Conservation (phyloP, 129 eudicot genomes). For the Flaveria robusta region DNA sequence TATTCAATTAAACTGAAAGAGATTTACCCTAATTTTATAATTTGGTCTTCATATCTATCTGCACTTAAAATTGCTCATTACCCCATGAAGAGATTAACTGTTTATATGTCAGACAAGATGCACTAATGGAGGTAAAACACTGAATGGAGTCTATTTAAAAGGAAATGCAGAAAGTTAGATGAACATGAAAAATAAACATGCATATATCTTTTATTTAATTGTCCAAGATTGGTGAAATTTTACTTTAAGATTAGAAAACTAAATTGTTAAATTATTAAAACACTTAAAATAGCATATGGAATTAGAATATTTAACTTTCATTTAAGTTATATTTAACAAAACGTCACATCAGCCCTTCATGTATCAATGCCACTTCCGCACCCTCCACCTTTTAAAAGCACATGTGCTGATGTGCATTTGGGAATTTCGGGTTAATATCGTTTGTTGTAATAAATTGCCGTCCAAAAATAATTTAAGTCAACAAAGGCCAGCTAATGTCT, state of each 20-base stretch:
- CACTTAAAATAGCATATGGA: not conserved
- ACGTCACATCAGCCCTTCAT: no score
- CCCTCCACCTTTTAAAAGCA: not conserved
- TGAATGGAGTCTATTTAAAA: constrained; percentile 24
- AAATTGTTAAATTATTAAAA: not conserved
- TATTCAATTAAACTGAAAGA: not conserved
- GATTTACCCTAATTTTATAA: not conserved
- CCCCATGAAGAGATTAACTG: not conserved
- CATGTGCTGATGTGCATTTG: constrained; percentile 1
- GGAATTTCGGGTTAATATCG: constrained; percentile 14
- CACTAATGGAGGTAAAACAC: constrained; percentile 30
- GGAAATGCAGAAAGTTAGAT: not conserved
- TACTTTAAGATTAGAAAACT: not conserved
- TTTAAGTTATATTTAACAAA: not conserved
- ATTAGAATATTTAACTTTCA: not conserved
- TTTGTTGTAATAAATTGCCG: constrained; percentile 14
- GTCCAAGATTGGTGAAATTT: not conserved
- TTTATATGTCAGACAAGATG: constrained; percentile 19
- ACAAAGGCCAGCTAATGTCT: constrained; percentile 38
- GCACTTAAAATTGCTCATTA: not conserved
- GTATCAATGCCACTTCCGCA: no score
- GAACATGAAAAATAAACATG: not conserved
- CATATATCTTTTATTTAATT: not conserved
- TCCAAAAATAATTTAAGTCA: constrained; percentile 36
- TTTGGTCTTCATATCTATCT: not conserved